A percentile compares a stretch with the other conserved stretches of the same genome.
Conservation (phyloP, 2,329 filamentous ascomycete genomes). For the Claviceps maximensis region DNA sequence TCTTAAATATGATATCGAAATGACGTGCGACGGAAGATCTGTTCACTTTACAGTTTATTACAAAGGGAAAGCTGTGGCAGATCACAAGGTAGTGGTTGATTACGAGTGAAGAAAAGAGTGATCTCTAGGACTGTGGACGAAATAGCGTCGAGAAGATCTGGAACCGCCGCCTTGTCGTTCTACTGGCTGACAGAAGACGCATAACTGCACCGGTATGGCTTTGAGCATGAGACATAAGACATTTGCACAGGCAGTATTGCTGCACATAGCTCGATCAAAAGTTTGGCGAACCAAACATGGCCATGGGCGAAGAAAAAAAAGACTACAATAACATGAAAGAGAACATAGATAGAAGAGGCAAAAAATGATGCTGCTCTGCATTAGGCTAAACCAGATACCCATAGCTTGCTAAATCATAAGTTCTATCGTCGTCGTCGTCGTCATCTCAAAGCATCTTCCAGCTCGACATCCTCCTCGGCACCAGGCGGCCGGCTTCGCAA, state of each 20-base stretch:
- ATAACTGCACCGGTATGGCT: neutral
- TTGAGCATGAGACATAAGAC: neutral
- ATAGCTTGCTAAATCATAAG: constrained; percentile 1
- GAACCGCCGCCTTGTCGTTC: neutral
- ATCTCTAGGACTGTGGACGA: neutral
- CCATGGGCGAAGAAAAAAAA: neutral
- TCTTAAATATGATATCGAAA: neutral
- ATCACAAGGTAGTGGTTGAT: neutral
- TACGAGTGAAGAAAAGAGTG: neutral
- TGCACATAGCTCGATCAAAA: neutral
- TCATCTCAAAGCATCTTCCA: constrained; percentile 4
- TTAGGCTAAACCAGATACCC: neutral
- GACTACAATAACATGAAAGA: neutral
- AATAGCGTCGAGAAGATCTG: neutral
- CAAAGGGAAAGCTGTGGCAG: neutral
- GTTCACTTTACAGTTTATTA: constrained; percentile 1
- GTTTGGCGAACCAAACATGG: neutral
- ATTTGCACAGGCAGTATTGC: neutral
- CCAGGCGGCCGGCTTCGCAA: constrained; percentile 4
- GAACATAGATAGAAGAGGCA: neutral
- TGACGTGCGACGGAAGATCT: constrained; percentile 2
- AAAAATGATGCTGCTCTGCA: too few relatives aligned
- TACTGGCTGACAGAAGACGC: neutral
- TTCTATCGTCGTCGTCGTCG: neutral
- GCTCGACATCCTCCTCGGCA: constrained; percentile 4